Evolutionary conservation across 202 grass and related monocot genomes (phyloP).

Genomic region (Panicum hallii): DNA sequence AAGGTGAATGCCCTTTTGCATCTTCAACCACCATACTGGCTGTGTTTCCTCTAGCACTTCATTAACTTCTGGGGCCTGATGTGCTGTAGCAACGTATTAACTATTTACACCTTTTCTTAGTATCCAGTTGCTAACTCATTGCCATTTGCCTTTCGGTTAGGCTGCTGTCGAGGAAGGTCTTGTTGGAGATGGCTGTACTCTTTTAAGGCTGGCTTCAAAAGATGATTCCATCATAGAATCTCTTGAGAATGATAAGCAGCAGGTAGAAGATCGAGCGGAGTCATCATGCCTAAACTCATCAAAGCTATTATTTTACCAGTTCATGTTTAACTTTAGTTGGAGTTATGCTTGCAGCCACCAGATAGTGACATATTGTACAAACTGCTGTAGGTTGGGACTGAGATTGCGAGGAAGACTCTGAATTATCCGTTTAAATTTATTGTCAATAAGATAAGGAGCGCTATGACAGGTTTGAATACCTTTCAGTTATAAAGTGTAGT

Average conservation of each 20-base stretch:
- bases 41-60: background rate
- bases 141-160: conserved; percentile 36
- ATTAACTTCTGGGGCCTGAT: conserved; percentile 27
- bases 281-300: conserved; percentile 26
- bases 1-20: conserved; percentile 30
- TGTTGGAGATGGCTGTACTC: conserved; percentile 48
- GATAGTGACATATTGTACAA: background rate
- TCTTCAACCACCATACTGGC: conserved; percentile 7
- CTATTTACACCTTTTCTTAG: conserved; percentile 2
- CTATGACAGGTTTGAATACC: conserved; percentile 30
- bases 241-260: conserved; percentile 50
- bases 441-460: conserved; percentile 32
- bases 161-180: conserved; percentile 45
- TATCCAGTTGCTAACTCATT: background rate
- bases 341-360: conserved; percentile 28
- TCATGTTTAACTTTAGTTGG: conserved; percentile 23
- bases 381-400: conserved; percentile 36
- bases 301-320: conserved; percentile 26
- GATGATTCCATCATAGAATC: conserved; percentile 50
- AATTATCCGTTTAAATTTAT: conserved; percentile 38
- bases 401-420: conserved; percentile 42
- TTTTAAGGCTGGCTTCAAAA: conserved; percentile 50
- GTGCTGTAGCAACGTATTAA: conserved; percentile 24
- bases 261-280: conserved; percentile 29
- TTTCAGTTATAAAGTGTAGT: conserved; percentile 3